These are phyloP conservation scores for Beverwykella pulmonaria DNA, from an alignment of 495 filamentous ascomycete genomes.

Conservation along the genomic window DNA sequence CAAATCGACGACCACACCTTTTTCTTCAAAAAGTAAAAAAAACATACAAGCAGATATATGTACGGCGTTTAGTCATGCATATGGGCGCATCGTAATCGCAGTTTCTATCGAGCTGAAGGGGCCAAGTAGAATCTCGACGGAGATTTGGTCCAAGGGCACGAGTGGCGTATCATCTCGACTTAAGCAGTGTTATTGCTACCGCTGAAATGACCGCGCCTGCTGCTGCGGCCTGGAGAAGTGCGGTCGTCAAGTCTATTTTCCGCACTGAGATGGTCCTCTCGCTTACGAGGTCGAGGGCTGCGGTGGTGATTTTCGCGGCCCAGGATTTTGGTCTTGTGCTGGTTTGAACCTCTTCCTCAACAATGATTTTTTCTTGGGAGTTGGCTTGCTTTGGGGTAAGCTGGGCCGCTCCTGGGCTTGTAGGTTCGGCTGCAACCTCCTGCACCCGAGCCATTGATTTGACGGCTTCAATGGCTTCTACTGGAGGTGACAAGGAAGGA, in stretches of 20 bases:
- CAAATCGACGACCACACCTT: not conserved
- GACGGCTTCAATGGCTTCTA: not conserved
- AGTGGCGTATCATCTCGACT: slow-evolving; percentile 46
- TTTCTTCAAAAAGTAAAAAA: slow-evolving; percentile 1
- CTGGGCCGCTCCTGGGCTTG: not conserved
- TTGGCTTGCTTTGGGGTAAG: slow-evolving; percentile 1
- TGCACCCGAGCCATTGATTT: not conserved
- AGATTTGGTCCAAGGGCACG: not conserved
- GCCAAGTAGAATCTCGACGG: not conserved
- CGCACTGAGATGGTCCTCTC: slow-evolving; percentile 66
- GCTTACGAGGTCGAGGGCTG: slow-evolving; percentile 62
- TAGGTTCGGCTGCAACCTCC: not conserved
- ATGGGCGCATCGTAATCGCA: not conserved
- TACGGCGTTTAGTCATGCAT: slow-evolving; percentile 29
- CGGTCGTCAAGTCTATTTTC: slow-evolving; percentile 72
- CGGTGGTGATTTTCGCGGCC: slow-evolving; percentile 7
- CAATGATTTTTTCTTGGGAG: not conserved
- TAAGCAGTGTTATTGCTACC: slow-evolving; percentile 61
- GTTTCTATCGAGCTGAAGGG: not conserved
- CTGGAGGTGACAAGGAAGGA: not conserved
- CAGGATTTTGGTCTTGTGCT: slow-evolving; percentile 6
- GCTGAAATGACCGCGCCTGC: slow-evolving; percentile 67
- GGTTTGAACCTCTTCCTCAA: slow-evolving; percentile 30
- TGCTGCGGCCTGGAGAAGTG: slow-evolving; percentile 72
- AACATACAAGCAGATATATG: slow-evolving; percentile 17